Percentiles rank a stretch among this genome's conserved stretches.
phyloP scores from a whole-genome alignment of 441 rosid genomes.

The Macaranga tanarius region DNA sequence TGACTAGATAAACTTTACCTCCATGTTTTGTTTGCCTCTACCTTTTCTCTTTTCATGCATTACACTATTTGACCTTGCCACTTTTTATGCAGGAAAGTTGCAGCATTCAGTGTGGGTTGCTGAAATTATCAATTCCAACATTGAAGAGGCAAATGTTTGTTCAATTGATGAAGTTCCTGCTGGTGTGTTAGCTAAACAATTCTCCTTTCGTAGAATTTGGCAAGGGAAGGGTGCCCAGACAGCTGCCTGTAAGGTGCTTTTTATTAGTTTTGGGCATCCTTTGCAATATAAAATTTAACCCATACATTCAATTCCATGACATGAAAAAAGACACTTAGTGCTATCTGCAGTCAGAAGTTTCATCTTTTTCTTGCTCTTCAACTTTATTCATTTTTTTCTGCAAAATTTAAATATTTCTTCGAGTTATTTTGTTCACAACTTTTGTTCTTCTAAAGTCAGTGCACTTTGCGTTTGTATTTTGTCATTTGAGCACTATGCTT shows the following conservation, averaged over 20 bases:
- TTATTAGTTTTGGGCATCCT: constrained; percentile 20
- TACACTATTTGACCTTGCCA: constrained; percentile 24
- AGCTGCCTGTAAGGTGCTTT: constrained; percentile 82
- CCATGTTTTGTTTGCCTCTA: constrained; percentile 2
- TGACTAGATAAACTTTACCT: constrained; percentile 15
- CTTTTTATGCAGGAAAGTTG: constrained; percentile 68
- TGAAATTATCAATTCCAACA: constrained; percentile 59
- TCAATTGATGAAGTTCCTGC: constrained; percentile 48
- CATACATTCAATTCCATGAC: neutral
- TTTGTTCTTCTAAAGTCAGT: neutral
- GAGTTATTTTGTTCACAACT: neutral
- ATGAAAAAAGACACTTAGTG: neutral
- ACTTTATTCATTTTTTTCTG: neutral
- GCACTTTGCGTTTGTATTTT: neutral
- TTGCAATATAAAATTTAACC: neutral
- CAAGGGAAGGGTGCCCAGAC: constrained; percentile 87
- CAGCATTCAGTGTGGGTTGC: constrained; percentile 95
- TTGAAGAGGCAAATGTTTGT: constrained; percentile 47
- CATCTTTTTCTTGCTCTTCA: neutral
- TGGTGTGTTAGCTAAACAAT: constrained; percentile 50
- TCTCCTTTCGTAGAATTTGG: constrained; percentile 90
- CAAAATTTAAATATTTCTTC: neutral
- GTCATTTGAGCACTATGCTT: neutral
- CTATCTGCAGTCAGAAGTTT: neutral
- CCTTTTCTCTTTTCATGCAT: constrained; percentile 17